Conservation (phyloP, 495 filamentous ascomycete genomes). For the Aspergillus baeticus region DNA sequence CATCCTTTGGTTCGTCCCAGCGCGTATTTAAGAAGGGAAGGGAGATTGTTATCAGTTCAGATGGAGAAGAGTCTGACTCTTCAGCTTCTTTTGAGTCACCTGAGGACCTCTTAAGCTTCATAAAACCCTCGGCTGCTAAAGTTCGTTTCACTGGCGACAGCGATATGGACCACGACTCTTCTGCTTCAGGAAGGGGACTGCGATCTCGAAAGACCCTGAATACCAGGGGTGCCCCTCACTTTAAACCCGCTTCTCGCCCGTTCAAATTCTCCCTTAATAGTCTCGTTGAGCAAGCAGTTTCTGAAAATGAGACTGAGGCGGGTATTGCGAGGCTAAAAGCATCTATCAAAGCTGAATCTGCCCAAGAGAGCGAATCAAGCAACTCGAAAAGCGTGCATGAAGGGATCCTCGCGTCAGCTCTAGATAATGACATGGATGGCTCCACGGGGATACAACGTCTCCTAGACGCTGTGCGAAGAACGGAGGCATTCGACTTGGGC, state of each 20-base stretch:
- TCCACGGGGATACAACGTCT: constrained; percentile 57
- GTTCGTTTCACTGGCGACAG: constrained; percentile 10
- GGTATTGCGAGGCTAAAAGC: constrained; percentile 54
- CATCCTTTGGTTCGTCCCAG: constrained; percentile 33
- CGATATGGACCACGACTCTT: constrained; percentile 12
- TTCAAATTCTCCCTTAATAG: constrained; percentile 68
- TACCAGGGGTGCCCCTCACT: not conserved
- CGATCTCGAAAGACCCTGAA: constrained; percentile 13
- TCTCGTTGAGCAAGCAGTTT: constrained; percentile 58
- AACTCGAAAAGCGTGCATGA: constrained; percentile 36
- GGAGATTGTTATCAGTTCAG: constrained; percentile 64
- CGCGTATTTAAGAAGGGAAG: constrained; percentile 48
- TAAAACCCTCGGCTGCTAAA: constrained; percentile 1
- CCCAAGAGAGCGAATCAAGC: not conserved
- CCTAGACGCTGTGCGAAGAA: constrained; percentile 69
- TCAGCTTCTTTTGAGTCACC: constrained; percentile 50
- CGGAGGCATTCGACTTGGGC: constrained; percentile 62
- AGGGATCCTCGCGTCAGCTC: constrained; percentile 37
- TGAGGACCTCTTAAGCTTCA: constrained; percentile 30
- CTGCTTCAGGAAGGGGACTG: constrained; percentile 13
- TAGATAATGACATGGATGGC: constrained; percentile 50
- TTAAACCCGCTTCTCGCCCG: constrained; percentile 37
- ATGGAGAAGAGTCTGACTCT: constrained; percentile 65
- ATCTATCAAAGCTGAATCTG: not conserved
- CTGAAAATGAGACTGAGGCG: constrained; percentile 56